Percentiles rank a stretch among this genome's conserved stretches.
These are phyloP conservation scores for Xanthoparmelia taractica DNA, from an alignment of 495 filamentous ascomycete species.

Conservation along the genomic window DNA sequence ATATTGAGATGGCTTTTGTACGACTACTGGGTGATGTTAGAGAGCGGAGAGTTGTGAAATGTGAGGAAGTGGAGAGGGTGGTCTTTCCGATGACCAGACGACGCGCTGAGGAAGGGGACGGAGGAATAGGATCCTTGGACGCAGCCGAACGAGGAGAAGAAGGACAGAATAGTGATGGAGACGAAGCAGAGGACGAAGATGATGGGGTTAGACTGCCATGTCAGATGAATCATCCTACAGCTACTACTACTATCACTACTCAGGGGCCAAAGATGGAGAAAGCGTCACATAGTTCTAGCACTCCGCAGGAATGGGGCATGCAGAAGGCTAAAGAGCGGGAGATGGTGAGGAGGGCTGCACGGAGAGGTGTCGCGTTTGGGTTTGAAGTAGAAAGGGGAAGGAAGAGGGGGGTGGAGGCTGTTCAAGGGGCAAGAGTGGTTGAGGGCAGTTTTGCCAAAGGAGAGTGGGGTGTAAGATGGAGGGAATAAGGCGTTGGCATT, in stretches of 20 bases:
- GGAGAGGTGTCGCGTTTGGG: slow-evolving; percentile 42
- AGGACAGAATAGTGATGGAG: slow-evolving; percentile 31
- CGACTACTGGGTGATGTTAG: slow-evolving; percentile 3
- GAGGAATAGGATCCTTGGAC: slow-evolving; percentile 26
- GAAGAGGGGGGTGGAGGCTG: slow-evolving; percentile 21
- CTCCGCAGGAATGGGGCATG: slow-evolving; percentile 8
- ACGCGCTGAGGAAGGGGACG: slow-evolving; percentile 22
- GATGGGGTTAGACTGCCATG: slow-evolving; percentile 3
- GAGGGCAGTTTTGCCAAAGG: slow-evolving; percentile 41
- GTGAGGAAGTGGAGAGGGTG: slow-evolving; percentile 18
- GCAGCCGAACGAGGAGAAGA: slow-evolving; percentile 14
- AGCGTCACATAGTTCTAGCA: background rate
- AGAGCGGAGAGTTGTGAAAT: slow-evolving; percentile 7
- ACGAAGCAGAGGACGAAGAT: slow-evolving; percentile 18
- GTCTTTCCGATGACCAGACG: slow-evolving; percentile 10
- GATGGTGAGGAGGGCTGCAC: slow-evolving; percentile 37
- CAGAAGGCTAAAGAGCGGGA: slow-evolving; percentile 31
- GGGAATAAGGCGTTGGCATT: slow-evolving; percentile 21
- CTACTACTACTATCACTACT: background rate
- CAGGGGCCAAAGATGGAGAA: slow-evolving; percentile 16
- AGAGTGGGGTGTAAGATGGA: slow-evolving; percentile 42
- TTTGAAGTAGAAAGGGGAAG: slow-evolving; percentile 21
- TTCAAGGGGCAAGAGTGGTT: slow-evolving; percentile 37
- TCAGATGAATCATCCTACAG: background rate
- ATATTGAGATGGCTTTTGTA: slow-evolving; percentile 21